Evolutionary conservation across 2,329 filamentous ascomycete genomes (phyloP).

Genomic region (Phialophora tarda): DNA sequence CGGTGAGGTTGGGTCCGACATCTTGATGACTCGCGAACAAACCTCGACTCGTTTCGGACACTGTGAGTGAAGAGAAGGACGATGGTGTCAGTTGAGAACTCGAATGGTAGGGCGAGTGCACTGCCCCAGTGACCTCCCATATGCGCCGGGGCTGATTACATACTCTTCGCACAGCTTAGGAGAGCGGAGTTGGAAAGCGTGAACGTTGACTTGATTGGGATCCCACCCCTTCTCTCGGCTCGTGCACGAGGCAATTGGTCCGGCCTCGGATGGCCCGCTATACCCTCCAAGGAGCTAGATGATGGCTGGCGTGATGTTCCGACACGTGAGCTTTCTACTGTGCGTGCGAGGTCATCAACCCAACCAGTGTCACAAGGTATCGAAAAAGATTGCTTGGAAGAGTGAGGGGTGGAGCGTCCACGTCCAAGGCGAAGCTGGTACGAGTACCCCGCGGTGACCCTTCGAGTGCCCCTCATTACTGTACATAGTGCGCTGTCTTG

Average conservation of each 20-base stretch:
- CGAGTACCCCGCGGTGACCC: too few relatives aligned
- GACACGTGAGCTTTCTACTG: neutral
- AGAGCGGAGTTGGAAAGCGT: constrained; percentile 6
- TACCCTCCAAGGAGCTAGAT: neutral
- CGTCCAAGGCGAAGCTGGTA: neutral
- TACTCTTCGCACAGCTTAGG: constrained; percentile 27
- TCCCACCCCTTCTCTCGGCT: neutral
- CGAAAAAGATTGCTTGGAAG: neutral
- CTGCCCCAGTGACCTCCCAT: constrained; percentile 27
- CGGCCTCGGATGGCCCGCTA: neutral
- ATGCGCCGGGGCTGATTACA: constrained; percentile 26
- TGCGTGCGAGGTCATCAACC: neutral
- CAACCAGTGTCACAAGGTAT: neutral
- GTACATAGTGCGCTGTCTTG: too few relatives aligned
- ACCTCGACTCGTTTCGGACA: constrained; percentile 28
- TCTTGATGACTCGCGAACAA: constrained; percentile 20
- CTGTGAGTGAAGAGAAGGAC: constrained; percentile 14
- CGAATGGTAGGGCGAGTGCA: constrained; percentile 1
- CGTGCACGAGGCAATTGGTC: neutral
- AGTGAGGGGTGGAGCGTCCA: neutral
- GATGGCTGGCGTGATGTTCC: neutral
- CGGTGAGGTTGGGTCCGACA: constrained; percentile 39
- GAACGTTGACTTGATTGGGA: constrained; percentile 18
- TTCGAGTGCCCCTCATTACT: too few relatives aligned
- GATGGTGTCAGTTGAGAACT: constrained; percentile 6